Conservation (phyloP, 73 alveolate genomes). For the Halteria grandinella region DNA sequence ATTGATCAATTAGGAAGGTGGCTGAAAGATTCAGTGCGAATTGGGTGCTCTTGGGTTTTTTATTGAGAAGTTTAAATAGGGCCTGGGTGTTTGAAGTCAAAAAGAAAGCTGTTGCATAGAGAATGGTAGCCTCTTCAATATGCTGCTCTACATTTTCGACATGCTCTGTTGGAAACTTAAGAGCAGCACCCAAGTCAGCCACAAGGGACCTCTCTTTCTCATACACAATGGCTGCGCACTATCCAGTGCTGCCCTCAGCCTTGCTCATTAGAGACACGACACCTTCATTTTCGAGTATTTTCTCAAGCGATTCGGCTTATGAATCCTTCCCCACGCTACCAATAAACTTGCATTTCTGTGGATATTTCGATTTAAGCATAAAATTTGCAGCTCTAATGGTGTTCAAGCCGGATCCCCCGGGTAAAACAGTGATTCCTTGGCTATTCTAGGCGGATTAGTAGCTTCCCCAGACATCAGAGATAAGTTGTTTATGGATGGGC, state of each 20-base stretch:
- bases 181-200: constrained; percentile 77
- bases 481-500: constrained; percentile 65
- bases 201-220: constrained; percentile 75
- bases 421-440: too few relatives aligned
- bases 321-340: constrained; percentile 76
- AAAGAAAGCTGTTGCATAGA: constrained; percentile 68
- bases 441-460: background rate
- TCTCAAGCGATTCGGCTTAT: constrained; percentile 30
- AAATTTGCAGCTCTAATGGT: constrained; percentile 68
- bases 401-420: constrained; percentile 80
- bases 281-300: constrained; percentile 48
- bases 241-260: constrained; percentile 65
- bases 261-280: constrained; percentile 22
- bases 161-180: constrained; percentile 38
- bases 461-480: constrained; percentile 61
- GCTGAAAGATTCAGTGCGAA: constrained; percentile 74
- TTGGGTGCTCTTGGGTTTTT: constrained; percentile 15
- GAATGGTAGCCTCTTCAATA: constrained; percentile 46
- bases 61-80: constrained; percentile 42
- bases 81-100: constrained; percentile 55
- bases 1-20: constrained; percentile 63
- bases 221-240: constrained; percentile 71
- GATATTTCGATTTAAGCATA: constrained; percentile 41
- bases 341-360: constrained; percentile 36
- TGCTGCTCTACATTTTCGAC: constrained; percentile 11